Conservation (phyloP, 2,329 filamentous ascomycete species). For the Pezicula neosporulosa region DNA sequence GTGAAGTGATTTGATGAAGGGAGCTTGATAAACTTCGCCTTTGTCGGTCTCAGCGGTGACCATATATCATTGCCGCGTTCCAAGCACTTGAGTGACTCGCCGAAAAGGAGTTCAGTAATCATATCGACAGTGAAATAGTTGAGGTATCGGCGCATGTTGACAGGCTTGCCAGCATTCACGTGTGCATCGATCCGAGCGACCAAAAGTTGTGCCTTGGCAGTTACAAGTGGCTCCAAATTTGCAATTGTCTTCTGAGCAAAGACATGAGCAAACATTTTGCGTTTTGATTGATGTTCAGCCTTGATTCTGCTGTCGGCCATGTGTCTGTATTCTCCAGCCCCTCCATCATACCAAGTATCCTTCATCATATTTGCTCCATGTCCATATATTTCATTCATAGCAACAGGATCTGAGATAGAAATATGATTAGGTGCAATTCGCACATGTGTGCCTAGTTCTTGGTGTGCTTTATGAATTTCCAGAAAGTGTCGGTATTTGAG, state of each 20-base stretch:
- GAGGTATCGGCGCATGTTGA: constrained; percentile 44
- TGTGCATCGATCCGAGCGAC: constrained; percentile 38
- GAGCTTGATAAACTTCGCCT: constrained; percentile 12
- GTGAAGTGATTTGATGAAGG: constrained; percentile 16
- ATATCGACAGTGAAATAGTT: constrained; percentile 54
- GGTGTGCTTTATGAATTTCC: constrained; percentile 18
- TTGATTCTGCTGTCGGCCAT: constrained; percentile 49
- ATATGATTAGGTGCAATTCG: constrained; percentile 41
- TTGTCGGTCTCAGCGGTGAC: constrained; percentile 33
- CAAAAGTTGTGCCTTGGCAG: constrained; percentile 41
- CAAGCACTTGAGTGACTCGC: constrained; percentile 43
- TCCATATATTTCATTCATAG: constrained; percentile 44
- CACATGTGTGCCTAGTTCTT: constrained; percentile 23
- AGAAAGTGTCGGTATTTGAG: constrained; percentile 13
- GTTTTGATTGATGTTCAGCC: constrained; percentile 45
- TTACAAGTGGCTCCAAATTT: constrained; percentile 48
- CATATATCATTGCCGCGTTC: constrained; percentile 42
- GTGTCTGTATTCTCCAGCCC: constrained; percentile 43
- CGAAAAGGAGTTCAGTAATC: constrained; percentile 50
- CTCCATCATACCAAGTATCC: constrained; percentile 40
- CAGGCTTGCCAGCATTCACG: constrained; percentile 33
- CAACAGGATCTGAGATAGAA: constrained; percentile 36
- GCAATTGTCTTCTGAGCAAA: constrained; percentile 50
- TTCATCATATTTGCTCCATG: constrained; percentile 46
- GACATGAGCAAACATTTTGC: constrained; percentile 44